These are phyloP conservation scores for Plantago rigida DNA, from an alignment of 305 asterid genomes.

Conservation along the genomic window DNA sequence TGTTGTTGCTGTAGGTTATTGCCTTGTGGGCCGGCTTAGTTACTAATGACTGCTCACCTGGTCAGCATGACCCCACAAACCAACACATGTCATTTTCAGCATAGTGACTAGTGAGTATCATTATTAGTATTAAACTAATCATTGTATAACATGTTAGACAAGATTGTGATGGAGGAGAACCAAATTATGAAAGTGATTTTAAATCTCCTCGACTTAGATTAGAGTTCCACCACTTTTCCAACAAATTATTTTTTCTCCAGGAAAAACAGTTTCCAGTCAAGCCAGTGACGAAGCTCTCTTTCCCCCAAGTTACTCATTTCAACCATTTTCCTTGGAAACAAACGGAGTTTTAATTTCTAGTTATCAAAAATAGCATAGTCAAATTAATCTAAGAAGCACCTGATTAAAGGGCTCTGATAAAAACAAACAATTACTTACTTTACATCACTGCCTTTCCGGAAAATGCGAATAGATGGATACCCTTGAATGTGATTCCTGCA, in stretches of 20 bases:
- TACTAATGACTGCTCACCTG: too few species aligned
- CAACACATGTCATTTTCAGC: too few species aligned
- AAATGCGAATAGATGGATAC: conserved; percentile 88
- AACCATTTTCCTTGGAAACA: neutral
- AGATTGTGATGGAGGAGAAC: neutral
- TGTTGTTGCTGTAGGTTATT: too few species aligned
- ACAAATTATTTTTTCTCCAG: neutral
- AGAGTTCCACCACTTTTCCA: neutral
- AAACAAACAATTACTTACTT: conserved; percentile 37
- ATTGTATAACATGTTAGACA: neutral
- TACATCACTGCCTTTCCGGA: conserved; percentile 80
- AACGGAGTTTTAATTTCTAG: too few species aligned
- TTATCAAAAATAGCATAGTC: neutral
- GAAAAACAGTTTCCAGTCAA: neutral
- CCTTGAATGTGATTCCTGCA: conserved; percentile 96
- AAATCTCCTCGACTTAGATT: neutral
- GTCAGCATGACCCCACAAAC: too few species aligned
- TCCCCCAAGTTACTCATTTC: neutral
- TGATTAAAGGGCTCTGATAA: neutral
- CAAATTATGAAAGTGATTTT: neutral
- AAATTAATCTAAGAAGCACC: neutral
- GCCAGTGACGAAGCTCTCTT: neutral
- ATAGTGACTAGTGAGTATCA: too few species aligned
- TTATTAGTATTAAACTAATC: too few species aligned
- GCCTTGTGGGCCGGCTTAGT: too few species aligned